Evolutionary conservation across 371 early-diverging fungal genomes (phyloP).

Genomic region (Rhizopus sp.): DNA sequence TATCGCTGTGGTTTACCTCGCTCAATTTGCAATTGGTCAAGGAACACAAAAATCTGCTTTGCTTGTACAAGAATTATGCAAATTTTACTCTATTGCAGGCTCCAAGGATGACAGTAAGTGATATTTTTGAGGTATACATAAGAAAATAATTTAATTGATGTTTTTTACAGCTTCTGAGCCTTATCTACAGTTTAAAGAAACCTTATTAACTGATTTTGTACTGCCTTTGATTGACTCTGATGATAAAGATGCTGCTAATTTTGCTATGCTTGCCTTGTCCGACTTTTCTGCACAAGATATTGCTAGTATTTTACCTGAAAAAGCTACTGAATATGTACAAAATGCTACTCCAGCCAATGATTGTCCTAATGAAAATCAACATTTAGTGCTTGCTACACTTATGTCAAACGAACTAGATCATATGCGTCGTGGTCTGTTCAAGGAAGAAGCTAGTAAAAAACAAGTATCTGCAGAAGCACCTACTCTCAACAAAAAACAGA

Average conservation of each 20-base stretch:
- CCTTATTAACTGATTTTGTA: constrained; percentile 39
- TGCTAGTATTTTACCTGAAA: constrained; percentile 42
- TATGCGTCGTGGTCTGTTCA: constrained; percentile 61
- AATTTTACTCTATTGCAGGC: constrained; percentile 53
- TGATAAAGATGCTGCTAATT: constrained; percentile 25
- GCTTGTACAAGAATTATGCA: constrained; percentile 36
- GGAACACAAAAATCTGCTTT: constrained; percentile 11
- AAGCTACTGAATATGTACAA: constrained; percentile 40
- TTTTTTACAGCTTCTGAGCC: constrained; percentile 45
- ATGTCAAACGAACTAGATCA: constrained; percentile 56
- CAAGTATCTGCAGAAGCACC: background rate
- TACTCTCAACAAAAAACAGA: too few relatives aligned
- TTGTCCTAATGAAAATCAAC: constrained; percentile 31
- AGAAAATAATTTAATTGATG: too few relatives aligned
- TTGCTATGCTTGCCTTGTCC: constrained; percentile 45
- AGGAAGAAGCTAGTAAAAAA: constrained; percentile 37
- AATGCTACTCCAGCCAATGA: constrained; percentile 23
- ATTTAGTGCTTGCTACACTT: constrained; percentile 41
- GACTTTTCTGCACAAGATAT: constrained; percentile 52
- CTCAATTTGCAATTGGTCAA: constrained; percentile 40
- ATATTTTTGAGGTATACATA: too few relatives aligned
- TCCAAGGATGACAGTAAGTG: constrained; percentile 51
- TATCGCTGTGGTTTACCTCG: constrained; percentile 50
- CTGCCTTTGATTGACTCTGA: constrained; percentile 36
- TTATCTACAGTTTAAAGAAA: constrained; percentile 51